These are phyloP conservation scores for Balamuthia mandrillaris DNA, from an alignment of 208 protist genomes.

Conservation along the genomic window DNA sequence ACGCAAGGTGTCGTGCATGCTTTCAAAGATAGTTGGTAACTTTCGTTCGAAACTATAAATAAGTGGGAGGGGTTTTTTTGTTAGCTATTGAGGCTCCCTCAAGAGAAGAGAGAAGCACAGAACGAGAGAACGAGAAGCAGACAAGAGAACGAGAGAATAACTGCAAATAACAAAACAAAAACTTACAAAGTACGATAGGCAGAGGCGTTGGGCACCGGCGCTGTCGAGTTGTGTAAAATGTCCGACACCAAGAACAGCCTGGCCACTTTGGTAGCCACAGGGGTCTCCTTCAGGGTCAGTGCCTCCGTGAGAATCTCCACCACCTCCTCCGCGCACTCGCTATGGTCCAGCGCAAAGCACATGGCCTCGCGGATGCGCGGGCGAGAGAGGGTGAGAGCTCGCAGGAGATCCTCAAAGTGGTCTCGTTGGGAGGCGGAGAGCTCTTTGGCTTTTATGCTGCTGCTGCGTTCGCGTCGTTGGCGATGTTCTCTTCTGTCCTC, in stretches of 20 bases:
- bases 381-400: background rate
- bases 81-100: background rate
- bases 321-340: slow-evolving; percentile 40
- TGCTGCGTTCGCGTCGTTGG: background rate
- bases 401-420: slow-evolving; percentile 42
- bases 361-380: slow-evolving; percentile 55
- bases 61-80: background rate
- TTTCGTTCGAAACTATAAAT: slow-evolving; percentile 28
- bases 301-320: slow-evolving; percentile 47
- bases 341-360: slow-evolving; percentile 56
- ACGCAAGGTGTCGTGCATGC: slow-evolving; percentile 19
- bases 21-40: slow-evolving; percentile 28
- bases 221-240: slow-evolving; percentile 57
- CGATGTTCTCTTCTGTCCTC: background rate
- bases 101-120: background rate
- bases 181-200: slow-evolving; percentile 29
- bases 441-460: background rate
- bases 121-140: background rate
- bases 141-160: background rate
- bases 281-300: slow-evolving; percentile 48
- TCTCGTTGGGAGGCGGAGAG: background rate
- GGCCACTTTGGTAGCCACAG: slow-evolving; percentile 54
- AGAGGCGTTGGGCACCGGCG: slow-evolving; percentile 33
- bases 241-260: slow-evolving; percentile 64
- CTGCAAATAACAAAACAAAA: background rate